Evolutionary conservation across 805 yeast species (phyloP), one percentile per base, ranked within the genome.

Genomic region (Yamadazyma laniorum): DNA sequence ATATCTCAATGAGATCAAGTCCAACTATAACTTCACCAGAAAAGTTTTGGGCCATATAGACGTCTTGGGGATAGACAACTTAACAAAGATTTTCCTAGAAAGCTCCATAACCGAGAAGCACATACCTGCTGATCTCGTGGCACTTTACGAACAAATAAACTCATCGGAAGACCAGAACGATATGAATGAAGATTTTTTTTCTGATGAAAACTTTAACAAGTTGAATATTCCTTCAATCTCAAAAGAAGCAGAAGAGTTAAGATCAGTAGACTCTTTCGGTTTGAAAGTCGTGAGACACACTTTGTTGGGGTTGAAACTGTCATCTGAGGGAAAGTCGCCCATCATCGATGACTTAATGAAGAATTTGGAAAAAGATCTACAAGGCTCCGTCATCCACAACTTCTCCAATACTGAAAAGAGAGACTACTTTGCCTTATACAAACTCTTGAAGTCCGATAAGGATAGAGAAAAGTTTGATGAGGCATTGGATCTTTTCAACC

Each of bases 281-380:
- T 72, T 89, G 63, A 82, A 81, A 48, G 82, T 82, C 12, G 82
- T 90, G 42, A 78, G 91, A 56, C 86, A 85, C 49, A 77, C 91
- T 3, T 67, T 89, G 27, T 55, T 79, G 25, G 74, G 74, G 0
- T 56, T 69, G 33, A 58, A 59, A 34, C 32, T 18, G 12, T 23
- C 34, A 12, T 29, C 39, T 12, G 56, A 55, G 23, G 47, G 48
- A 5, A 50, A 46, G 14, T 32, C 48, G 9, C 37, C 45, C 6
- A 48, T 51, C 8, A 38, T 65, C 19, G 58, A 55, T 3, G 45
- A 51, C 11, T 48, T 66, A 23, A 39, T 64, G 18, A 44, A 52
- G 25, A 58, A 58, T 28, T 43, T 66, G 18, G 63, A 59, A 35
- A 39, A 43, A 16, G 68, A 61, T 17, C 32, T 49, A 21, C 40